A percentile compares a stretch with the other conserved stretches of the same genome.
Conservation (phyloP, 208 protist genomes). For the Leishmania lainsoni region DNA sequence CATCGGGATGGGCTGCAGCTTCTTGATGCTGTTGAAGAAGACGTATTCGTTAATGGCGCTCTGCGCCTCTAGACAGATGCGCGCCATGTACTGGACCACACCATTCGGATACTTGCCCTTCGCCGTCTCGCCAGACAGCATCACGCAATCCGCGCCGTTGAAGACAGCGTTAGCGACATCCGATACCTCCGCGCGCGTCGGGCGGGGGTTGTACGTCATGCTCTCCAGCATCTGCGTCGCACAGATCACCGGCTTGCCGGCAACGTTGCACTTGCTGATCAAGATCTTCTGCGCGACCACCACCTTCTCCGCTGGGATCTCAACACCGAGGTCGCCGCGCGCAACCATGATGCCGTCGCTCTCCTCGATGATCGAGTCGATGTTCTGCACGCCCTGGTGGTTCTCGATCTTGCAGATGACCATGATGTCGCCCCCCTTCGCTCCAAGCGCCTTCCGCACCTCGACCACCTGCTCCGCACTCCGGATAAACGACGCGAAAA, state of each 20-base stretch:
- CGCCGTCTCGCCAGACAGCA: no score
- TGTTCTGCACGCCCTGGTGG: constrained; percentile 97
- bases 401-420: constrained; percentile 99
- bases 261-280: constrained; percentile 97
- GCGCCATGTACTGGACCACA: no score
- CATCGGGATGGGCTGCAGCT: no score
- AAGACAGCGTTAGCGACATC: no score
- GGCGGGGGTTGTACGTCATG: no score
- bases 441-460: constrained; percentile 92
- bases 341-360: constrained; percentile 99
- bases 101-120: no score
- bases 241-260: constrained; percentile 95
- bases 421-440: constrained; percentile 88
- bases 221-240: no score
- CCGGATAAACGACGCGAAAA: constrained; percentile 99
- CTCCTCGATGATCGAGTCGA: constrained; percentile 97
- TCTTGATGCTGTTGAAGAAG: no score
- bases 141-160: no score
- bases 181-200: no score
- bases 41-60: no score
- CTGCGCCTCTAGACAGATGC: no score
- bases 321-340: constrained; percentile 98
- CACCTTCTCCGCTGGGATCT: constrained; percentile 98
- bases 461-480: constrained; percentile 93
- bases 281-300: constrained; percentile 99